Percentiles rank a stretch among this genome's conserved stretches.
phyloP scores from a whole-genome alignment of 1,284 basidiomycete genomes.

The Cryptococcus hybrid region DNA sequence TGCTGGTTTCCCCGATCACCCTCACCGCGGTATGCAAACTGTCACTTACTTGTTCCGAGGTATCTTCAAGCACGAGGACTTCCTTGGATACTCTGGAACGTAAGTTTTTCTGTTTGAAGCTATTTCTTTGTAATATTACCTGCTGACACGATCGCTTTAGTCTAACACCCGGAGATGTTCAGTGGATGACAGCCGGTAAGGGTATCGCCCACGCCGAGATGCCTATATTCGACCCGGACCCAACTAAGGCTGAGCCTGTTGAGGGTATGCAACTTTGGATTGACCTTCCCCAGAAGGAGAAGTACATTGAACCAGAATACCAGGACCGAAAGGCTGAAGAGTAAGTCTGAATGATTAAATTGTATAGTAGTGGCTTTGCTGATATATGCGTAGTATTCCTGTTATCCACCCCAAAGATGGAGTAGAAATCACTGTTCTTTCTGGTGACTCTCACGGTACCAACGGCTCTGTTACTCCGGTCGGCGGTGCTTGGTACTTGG shows the following conservation, averaged over 20 bases:
- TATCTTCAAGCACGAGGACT: constrained; percentile 76
- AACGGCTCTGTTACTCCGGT: constrained; percentile 82
- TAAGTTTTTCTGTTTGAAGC: constrained; percentile 13
- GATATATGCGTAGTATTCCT: constrained; percentile 59
- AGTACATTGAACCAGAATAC: constrained; percentile 65
- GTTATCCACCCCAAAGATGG: constrained; percentile 70
- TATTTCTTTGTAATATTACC: no score
- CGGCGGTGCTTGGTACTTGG: constrained; percentile 92
- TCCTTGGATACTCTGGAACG: constrained; percentile 75
- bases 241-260: constrained; percentile 21
- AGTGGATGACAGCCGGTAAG: constrained; percentile 88
- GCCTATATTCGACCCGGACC: constrained; percentile 78
- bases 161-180: constrained; percentile 80
- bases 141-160: constrained; percentile 11
- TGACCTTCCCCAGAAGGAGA: constrained; percentile 82
- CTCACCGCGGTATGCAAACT: constrained; percentile 66
- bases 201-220: constrained; percentile 76
- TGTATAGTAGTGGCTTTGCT: neutral
- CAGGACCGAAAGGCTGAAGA: constrained; percentile 52
- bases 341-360: constrained; percentile 48
- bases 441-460: constrained; percentile 63
- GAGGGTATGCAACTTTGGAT: constrained; percentile 90
- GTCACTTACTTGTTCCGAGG: constrained; percentile 81
- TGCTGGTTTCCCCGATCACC: constrained; percentile 53
- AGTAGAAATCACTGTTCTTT: constrained; percentile 77